Percentiles rank a stretch among this genome's conserved stretches.
Evolutionary conservation across 352 stramenopile genomes (phyloP).

Genomic region (Halophytophthora polymorphica): DNA sequence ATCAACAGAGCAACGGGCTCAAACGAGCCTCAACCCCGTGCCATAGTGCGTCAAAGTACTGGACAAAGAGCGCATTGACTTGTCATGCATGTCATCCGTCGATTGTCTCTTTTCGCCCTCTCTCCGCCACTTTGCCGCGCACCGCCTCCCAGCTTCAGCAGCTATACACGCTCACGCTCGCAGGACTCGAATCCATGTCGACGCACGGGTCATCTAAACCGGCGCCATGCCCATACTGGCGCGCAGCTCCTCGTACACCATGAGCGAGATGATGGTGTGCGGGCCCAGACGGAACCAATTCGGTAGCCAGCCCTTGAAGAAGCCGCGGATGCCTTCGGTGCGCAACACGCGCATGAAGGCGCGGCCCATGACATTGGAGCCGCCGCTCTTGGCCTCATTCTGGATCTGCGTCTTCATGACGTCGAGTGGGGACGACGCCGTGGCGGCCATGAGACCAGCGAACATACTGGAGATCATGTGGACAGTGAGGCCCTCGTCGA

Average conservation of each 20-base stretch:
- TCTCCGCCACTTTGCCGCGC: too few relatives aligned
- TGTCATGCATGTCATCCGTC: too few relatives aligned
- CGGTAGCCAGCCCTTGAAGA: conserved; percentile 67
- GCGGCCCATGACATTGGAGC: conserved; percentile 33
- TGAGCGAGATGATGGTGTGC: conserved; percentile 69
- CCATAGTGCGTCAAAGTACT: too few relatives aligned
- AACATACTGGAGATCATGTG: conserved; percentile 68
- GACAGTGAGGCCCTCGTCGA: conserved; percentile 48
- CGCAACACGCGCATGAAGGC: conserved; percentile 47
- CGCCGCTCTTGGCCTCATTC: conserved; percentile 53
- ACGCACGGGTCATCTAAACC: conserved; percentile 19
- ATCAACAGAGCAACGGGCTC: too few relatives aligned
- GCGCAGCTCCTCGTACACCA: conserved; percentile 68
- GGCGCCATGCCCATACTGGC: conserved; percentile 37
- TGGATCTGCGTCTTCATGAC: conserved; percentile 84
- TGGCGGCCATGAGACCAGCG: conserved; percentile 63
- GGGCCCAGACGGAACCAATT: conserved; percentile 65
- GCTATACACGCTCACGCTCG: too few relatives aligned
- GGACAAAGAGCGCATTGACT: too few relatives aligned
- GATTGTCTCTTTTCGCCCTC: too few relatives aligned
- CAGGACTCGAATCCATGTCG: too few relatives aligned
- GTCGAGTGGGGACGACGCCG: conserved; percentile 63
- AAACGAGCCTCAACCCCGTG: too few relatives aligned
- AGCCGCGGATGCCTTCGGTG: conserved; percentile 50
- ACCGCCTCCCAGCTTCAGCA: too few relatives aligned